Evolutionary conservation across 2,329 filamentous ascomycete species (phyloP), one percentile per base, ranked within the genome.

Genomic region (Stachybotrys echinatus): DNA sequence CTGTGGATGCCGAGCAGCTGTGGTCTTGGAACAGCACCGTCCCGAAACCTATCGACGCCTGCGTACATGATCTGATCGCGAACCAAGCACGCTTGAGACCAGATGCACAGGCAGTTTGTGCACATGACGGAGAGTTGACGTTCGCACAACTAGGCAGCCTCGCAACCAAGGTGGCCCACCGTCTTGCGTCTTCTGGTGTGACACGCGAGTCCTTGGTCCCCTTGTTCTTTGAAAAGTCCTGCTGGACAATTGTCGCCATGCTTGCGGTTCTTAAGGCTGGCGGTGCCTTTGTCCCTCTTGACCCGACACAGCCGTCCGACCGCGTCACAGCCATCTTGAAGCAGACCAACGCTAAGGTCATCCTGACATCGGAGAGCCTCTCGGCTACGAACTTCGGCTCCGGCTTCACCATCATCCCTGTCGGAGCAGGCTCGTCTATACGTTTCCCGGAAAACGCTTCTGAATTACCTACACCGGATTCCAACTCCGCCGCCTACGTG

Each of bases 1-100:
- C 49, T 37, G 8, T 14, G 14, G 19, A 34, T 27, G 8, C 34
- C 47, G 6, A 19, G 45, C 18, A n/a, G n/a, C n/a, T n/a, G n/a
- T n/a, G n/a, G n/a, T n/a, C n/a, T n/a, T 37, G 31, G 31, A 37
- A 37, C 17, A 17, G 10, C 31, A 8, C 8, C 17, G 31, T 37
- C 19, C 55, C 60, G 0, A 18, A 31, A 3, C 42, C 52, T 1
- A 49, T 57, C 7, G 52, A 63, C 18, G 43, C 48, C 10, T 56
- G 57, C 40, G 45, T 38, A 48, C 47, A 54, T 19, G 47, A 52
- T 20, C 34, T 54, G 4, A 14, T 54, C 12, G 14, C 23, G 2
- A 38, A 38, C 1, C 47, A 37, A 2, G 47, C 47, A 21, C 18
- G 66, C 67, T n/a, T 52, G 48, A 12, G 57, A 56, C 37, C 8